Conservation (phyloP, 108 stramenopile species). For the Cyclotella choctawhatcheeana region DNA sequence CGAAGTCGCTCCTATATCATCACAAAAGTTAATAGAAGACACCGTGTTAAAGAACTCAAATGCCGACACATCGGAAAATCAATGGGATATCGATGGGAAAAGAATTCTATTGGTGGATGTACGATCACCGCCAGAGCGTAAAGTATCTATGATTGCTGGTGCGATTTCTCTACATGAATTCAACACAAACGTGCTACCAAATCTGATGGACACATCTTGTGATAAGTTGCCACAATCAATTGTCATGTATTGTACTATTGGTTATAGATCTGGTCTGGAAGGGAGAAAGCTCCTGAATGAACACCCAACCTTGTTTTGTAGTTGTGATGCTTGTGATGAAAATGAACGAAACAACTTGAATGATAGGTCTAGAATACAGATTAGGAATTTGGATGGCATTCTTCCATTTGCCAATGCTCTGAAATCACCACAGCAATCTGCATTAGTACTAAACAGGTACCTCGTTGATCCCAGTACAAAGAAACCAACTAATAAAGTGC, state of each 20-base stretch:
- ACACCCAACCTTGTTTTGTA: constrained; percentile 12
- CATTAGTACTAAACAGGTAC: background rate
- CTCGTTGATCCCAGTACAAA: constrained; percentile 21
- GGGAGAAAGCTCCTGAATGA: constrained; percentile 33
- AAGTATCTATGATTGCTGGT: constrained; percentile 58
- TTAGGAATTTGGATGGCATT: constrained; percentile 39
- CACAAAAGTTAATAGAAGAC: constrained; percentile 1
- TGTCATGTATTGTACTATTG: constrained; percentile 67
- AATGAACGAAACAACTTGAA: constrained; percentile 1
- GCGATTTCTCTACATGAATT: constrained; percentile 56
- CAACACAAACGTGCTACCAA: constrained; percentile 24
- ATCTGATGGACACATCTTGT: background rate
- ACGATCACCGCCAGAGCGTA: constrained; percentile 44
- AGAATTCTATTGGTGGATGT: constrained; percentile 47
- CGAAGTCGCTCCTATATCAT: background rate
- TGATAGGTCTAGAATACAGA: constrained; percentile 2
- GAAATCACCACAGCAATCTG: background rate
- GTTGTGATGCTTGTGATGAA: background rate
- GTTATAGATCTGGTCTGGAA: constrained; percentile 68
- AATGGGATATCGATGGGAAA: constrained; percentile 15
- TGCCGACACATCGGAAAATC: background rate
- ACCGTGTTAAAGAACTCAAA: background rate
- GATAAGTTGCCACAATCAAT: constrained; percentile 18
- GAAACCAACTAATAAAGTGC: constrained; percentile 15
- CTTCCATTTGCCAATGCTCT: constrained; percentile 31